A percentile compares a stretch with the other conserved stretches of the same genome.
Evolutionary conservation across 2,329 filamentous ascomycete species (phyloP).

Genomic region (Dactylella cylindrospora): DNA sequence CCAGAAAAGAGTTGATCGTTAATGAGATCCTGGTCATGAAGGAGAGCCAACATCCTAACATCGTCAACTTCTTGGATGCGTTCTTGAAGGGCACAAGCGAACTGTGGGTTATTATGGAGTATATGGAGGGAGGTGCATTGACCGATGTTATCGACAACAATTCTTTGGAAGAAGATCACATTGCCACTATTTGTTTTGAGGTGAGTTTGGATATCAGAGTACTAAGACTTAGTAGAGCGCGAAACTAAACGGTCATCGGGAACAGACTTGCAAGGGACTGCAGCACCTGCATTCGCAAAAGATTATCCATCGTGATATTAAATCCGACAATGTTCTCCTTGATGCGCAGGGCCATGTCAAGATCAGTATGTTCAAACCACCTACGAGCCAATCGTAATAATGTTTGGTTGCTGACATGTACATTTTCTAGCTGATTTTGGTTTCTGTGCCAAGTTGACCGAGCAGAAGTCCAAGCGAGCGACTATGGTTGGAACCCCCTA

Average conservation of each 20-base stretch:
- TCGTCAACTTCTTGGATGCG: slow-evolving; percentile 97
- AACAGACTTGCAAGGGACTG: slow-evolving; percentile 87
- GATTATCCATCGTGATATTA: slow-evolving; percentile 99
- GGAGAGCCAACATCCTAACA: slow-evolving; percentile 95
- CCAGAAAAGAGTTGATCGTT: slow-evolving; percentile 95
- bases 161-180: slow-evolving; percentile 92
- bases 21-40: slow-evolving; percentile 99
- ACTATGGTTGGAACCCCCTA: slow-evolving; percentile 99
- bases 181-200: slow-evolving; percentile 94
- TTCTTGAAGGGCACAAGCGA: slow-evolving; percentile 96
- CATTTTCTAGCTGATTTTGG: slow-evolving; percentile 87
- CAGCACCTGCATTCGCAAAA: slow-evolving; percentile 93
- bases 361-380: slow-evolving; percentile 69
- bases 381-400: background rate
- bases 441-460: slow-evolving; percentile 97
- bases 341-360: slow-evolving; percentile 95
- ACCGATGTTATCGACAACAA: slow-evolving; percentile 99
- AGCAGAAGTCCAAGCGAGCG: slow-evolving; percentile 92
- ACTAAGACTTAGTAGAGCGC: background rate
- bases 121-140: slow-evolving; percentile 96
- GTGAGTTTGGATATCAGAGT: slow-evolving; percentile 58
- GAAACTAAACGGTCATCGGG: background rate
- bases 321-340: slow-evolving; percentile 96
- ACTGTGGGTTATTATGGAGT: slow-evolving; percentile 99
- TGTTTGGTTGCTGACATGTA: slow-evolving; percentile 11